Conservation (phyloP, 768 basidiomycete species). For the Amanita muscaria region DNA sequence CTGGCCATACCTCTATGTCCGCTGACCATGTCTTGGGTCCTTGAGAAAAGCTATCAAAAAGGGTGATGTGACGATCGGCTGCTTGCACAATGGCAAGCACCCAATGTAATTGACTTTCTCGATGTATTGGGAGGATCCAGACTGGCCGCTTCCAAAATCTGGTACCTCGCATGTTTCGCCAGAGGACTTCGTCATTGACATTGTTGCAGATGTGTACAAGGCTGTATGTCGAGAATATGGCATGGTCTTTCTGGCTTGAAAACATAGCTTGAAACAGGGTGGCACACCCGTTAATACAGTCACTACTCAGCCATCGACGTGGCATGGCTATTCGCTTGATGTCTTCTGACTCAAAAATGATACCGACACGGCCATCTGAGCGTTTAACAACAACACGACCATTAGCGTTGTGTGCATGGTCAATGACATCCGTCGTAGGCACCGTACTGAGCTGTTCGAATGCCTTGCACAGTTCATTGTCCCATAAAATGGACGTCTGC, state of each 20-base stretch:
- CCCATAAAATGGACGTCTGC: no score
- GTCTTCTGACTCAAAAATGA: slow-evolving; percentile 8
- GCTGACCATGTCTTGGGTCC: no score
- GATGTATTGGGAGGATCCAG: slow-evolving; percentile 28
- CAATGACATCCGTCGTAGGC: background rate
- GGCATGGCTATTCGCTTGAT: slow-evolving; percentile 5
- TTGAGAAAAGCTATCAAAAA: slow-evolving; percentile 28
- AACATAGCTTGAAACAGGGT: slow-evolving; percentile 10
- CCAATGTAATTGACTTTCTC: slow-evolving; percentile 20
- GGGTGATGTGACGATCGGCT: slow-evolving; percentile 8
- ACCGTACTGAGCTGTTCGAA: background rate
- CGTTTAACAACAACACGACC: background rate
- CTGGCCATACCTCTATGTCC: no score
- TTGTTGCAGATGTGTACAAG: slow-evolving; percentile 12
- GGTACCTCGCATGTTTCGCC: slow-evolving; percentile 9
- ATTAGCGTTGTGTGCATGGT: background rate
- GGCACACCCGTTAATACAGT: slow-evolving; percentile 18
- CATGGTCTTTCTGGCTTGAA: background rate
- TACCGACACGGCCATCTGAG: background rate
- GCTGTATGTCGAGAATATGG: slow-evolving; percentile 3
- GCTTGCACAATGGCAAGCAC: slow-evolving; percentile 20
- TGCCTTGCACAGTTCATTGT: no score
- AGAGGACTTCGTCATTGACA: slow-evolving; percentile 12
- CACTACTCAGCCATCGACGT: slow-evolving; percentile 13
- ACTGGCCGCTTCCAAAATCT: slow-evolving; percentile 20